phyloP scores from a whole-genome alignment of 108 stramenopile genomes.

The Conticribra weissflogii region DNA sequence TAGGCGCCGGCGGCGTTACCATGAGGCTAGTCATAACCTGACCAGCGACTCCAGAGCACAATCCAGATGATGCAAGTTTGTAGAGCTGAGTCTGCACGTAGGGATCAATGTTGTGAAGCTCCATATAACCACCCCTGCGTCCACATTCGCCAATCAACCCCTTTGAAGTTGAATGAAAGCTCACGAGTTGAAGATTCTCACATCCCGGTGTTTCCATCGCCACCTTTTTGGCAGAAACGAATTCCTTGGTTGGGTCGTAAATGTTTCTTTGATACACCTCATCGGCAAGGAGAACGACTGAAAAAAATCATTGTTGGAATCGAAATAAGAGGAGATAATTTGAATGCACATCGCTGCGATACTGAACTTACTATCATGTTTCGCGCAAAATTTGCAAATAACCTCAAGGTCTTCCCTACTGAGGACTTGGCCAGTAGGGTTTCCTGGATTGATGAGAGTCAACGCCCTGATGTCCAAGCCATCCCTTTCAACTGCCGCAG shows the following conservation, averaged over 20 bases:
- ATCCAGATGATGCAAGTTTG: conserved; percentile 86
- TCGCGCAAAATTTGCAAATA: conserved; percentile 77
- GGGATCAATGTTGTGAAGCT: conserved; percentile 84
- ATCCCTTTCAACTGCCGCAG: conserved; percentile 60
- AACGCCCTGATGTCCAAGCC: conserved; percentile 78
- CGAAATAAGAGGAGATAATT: no score
- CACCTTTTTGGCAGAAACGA: conserved; percentile 82
- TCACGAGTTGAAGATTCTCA: conserved; percentile 84
- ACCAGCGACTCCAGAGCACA: conserved; percentile 88
- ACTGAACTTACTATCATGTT: no score
- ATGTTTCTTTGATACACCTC: conserved; percentile 94
- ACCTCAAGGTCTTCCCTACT: conserved; percentile 75
- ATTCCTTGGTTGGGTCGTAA: conserved; percentile 72
- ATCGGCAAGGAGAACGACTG: conserved; percentile 90
- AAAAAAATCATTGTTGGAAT: no score
- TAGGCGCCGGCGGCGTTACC: conserved; percentile 80
- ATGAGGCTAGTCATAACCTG: conserved; percentile 94
- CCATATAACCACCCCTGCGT: conserved; percentile 93
- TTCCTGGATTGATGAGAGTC: conserved; percentile 95
- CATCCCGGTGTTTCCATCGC: conserved; percentile 60
- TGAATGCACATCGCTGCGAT: no score
- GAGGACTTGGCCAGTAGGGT: conserved; percentile 93
- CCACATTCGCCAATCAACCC: conserved; percentile 96
- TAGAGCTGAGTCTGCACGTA: conserved; percentile 89
- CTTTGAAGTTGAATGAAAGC: conserved; percentile 93